Percentiles rank a stretch among this genome's conserved stretches.
phyloP scores from a whole-genome alignment of 495 filamentous ascomycete genomes.

The Parachaetomium inaequale region DNA sequence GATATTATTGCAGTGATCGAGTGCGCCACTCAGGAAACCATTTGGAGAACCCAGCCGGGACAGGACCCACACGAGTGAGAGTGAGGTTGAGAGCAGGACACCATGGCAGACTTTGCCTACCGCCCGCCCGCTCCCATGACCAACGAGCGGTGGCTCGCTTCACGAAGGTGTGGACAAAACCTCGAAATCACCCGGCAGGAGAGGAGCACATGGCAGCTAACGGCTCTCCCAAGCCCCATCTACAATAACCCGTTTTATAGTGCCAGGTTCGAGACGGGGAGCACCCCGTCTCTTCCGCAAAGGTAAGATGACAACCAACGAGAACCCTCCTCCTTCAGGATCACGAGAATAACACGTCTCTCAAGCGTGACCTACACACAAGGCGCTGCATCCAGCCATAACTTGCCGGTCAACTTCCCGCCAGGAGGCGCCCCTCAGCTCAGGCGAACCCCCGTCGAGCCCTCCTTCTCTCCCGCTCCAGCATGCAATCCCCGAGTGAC shows the following conservation, averaged over 20 bases:
- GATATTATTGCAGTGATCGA: constrained; percentile 14
- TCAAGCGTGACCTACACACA: constrained; percentile 42
- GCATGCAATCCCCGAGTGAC: constrained; percentile 35
- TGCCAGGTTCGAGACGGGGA: constrained; percentile 32
- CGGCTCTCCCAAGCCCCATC: constrained; percentile 40
- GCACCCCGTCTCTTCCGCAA: constrained; percentile 39
- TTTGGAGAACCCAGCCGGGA: constrained; percentile 18
- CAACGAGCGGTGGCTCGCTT: constrained; percentile 44
- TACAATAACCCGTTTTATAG: constrained; percentile 40
- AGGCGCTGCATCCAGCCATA: constrained; percentile 38
- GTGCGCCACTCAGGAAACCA: constrained; percentile 6
- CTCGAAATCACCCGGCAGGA: constrained; percentile 22
- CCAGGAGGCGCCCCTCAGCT: constrained; percentile 21
- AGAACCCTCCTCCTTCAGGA: constrained; percentile 23
- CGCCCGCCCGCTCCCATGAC: constrained; percentile 37
- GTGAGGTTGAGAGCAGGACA: constrained; percentile 4
- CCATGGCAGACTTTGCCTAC: constrained; percentile 45
- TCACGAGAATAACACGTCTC: constrained; percentile 40
- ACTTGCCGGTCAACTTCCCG: constrained; percentile 31
- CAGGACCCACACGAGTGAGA: constrained; percentile 12
- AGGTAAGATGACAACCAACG: constrained; percentile 43
- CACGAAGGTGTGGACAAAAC: constrained; percentile 48
- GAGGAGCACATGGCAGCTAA: constrained; percentile 27
- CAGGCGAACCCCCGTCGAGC: constrained; percentile 32
- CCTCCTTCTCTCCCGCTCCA: constrained; percentile 32